Base-by-base conservation (phyloP, 768 basidiomycete species). In the Tricholomella constricta region DNA sequence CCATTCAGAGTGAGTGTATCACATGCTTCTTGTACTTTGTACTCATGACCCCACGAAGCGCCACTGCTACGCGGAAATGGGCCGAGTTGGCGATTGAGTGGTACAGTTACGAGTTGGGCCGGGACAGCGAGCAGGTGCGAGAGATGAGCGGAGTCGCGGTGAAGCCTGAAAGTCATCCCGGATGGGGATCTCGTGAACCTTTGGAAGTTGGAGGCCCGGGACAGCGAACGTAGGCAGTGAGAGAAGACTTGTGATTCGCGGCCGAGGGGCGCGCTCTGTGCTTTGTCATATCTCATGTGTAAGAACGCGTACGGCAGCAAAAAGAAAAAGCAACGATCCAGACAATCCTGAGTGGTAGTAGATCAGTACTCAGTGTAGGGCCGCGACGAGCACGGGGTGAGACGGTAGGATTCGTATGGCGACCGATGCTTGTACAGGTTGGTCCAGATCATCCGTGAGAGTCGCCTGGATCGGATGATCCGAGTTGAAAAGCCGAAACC, bases 21-120 rank as follows among this genome's bases (percentile, higher is more conserved):
- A 52, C 46, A 52, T 59, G 51, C 26, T 15, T 22, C n/a, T 52
- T 29, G 40, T 6, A 15, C 14, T 20, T 45, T n/a, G 35, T 3
- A 43, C 35, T 47, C 22, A 46, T 51, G 36, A 52, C 17, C 9
- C 29, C 17, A 23, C 58, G 29, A 35, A 86, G 85, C 61, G 70
- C 65, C 46, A 54, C 57, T 26, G 79, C 80, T n/a, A 73, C 71
- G 6, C 63, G 64, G 36, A 69, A 69, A 47, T 88, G 85, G 85
- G 80, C 80, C 1, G 51, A 57, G 37, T 52, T 77, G 17, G 80
- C 83, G 3, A 55, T 68, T 11, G 59, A 72, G 63, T 88, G 85
- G 85, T 85, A 78, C 63, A 65, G 67, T 1, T 72, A 75, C 54
- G 85, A 86, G 59, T 62, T 86, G 7, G 86, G 86, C 0, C 57